These are phyloP conservation scores for Phytopythium aichiense DNA, from an alignment of 352 stramenopile genomes.

Conservation along the genomic window DNA sequence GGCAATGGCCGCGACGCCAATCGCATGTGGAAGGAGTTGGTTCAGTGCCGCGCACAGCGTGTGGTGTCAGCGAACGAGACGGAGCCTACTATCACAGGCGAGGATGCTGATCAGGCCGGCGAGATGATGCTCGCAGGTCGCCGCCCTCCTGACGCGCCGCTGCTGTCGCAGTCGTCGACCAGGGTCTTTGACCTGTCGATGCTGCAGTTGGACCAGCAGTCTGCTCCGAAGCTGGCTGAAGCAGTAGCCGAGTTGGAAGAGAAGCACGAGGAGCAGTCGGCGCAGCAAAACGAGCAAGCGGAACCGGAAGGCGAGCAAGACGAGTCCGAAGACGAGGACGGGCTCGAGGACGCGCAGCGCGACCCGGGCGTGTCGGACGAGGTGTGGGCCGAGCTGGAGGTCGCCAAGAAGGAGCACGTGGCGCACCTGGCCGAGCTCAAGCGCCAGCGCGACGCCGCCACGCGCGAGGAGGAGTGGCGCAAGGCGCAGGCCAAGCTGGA, in stretches of 20 bases:
- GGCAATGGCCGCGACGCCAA: conserved; percentile 73
- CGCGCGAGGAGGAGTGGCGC: conserved; percentile 17
- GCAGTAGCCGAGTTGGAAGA: not conserved
- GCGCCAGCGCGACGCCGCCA: conserved; percentile 8
- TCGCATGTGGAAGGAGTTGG: conserved; percentile 57
- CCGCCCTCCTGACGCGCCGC: conserved; percentile 24
- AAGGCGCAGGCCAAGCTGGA: conserved; percentile 24
- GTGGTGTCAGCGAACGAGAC: conserved; percentile 38
- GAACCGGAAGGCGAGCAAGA: conserved; percentile 19
- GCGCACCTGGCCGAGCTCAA: conserved; percentile 30
- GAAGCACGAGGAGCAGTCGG: not conserved
- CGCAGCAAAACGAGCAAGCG: conserved; percentile 12
- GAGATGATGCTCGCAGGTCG: conserved; percentile 31
- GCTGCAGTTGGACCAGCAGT: not conserved
- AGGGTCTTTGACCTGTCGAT: not conserved
- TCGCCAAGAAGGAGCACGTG: conserved; percentile 48
- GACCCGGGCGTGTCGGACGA: conserved; percentile 60
- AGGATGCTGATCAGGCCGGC: conserved; percentile 38
- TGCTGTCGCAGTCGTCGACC: conserved; percentile 23
- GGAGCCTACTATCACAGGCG: conserved; percentile 38
- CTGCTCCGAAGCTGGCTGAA: not conserved
- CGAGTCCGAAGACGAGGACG: conserved; percentile 12
- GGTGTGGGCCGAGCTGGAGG: conserved; percentile 63
- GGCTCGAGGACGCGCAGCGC: conserved; percentile 16
- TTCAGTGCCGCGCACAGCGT: conserved; percentile 60